phyloP scores from a whole-genome alignment of 805 yeast genomes.

The Starmera quercuum region DNA sequence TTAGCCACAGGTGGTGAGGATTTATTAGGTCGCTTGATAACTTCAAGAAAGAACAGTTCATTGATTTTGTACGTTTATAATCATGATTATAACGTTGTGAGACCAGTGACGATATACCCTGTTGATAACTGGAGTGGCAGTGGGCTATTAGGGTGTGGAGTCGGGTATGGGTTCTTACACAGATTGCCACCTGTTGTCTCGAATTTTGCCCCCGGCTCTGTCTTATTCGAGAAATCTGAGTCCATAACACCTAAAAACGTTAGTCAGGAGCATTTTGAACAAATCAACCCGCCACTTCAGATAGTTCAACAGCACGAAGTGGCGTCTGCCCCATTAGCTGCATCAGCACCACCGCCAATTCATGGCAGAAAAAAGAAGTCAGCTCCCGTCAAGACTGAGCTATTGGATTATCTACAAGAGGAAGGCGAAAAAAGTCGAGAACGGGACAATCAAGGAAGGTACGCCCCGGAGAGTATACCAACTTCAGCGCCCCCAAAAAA shows the following conservation, averaged over 20 bases:
- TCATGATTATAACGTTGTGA: slow-evolving; percentile 74
- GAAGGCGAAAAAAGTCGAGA: slow-evolving; percentile 33
- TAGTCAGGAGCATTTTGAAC: slow-evolving; percentile 6
- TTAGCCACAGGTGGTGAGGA: slow-evolving; percentile 85
- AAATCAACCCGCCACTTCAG: neutral
- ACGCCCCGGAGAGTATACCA: slow-evolving; percentile 9
- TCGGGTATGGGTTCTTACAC: slow-evolving; percentile 88
- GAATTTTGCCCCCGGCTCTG: slow-evolving; percentile 25
- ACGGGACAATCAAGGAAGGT: slow-evolving; percentile 25
- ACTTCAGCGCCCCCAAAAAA: slow-evolving; percentile 29
- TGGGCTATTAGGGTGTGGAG: slow-evolving; percentile 88
- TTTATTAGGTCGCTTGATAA: slow-evolving; percentile 58
- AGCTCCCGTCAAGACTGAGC: slow-evolving; percentile 15
- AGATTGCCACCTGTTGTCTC: slow-evolving; percentile 66
- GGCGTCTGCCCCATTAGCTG: neutral
- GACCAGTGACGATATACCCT: slow-evolving; percentile 81
- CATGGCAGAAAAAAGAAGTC: slow-evolving; percentile 19
- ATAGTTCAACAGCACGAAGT: slow-evolving; percentile 1
- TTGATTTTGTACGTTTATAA: slow-evolving; percentile 72
- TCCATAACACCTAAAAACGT: neutral
- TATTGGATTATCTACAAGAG: slow-evolving; percentile 32
- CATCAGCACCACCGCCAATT: slow-evolving; percentile 16
- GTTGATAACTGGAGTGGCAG: slow-evolving; percentile 73
- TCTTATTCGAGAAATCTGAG: slow-evolving; percentile 26
- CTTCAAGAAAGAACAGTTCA: slow-evolving; percentile 38